These are phyloP conservation scores for Mycena olivaceomarginata DNA, from an alignment of 768 basidiomycete genomes.

Conservation along the genomic window DNA sequence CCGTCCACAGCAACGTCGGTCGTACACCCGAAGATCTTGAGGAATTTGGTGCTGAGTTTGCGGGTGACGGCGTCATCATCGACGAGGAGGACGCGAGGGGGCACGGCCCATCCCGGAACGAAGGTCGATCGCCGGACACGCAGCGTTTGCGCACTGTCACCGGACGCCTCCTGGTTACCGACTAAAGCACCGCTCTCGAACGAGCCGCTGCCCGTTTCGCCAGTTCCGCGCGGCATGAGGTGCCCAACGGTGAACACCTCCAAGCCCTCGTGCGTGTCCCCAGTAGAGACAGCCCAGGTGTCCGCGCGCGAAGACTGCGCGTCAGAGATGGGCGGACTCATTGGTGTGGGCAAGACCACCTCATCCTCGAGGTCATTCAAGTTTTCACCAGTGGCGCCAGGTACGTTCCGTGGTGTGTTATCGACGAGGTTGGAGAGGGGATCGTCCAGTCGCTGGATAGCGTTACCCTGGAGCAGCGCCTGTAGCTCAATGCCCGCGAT, in stretches of 20 bases:
- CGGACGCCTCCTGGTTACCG: no score
- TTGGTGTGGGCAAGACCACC: background rate
- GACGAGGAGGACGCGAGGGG: constrained; percentile 93
- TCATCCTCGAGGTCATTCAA: background rate
- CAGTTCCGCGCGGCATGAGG: background rate
- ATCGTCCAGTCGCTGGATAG: background rate
- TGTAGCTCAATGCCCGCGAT: no score
- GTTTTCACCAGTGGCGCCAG: background rate
- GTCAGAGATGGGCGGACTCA: background rate
- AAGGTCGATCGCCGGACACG: constrained; percentile 85
- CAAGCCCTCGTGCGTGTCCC: background rate
- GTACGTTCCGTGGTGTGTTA: background rate
- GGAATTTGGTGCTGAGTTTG: constrained; percentile 91
- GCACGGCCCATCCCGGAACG: constrained; percentile 92
- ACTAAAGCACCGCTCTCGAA: no score
- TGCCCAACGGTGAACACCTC: background rate
- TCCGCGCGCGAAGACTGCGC: background rate
- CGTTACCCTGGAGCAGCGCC: no score
- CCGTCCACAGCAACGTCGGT: constrained; percentile 97
- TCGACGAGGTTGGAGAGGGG: background rate
- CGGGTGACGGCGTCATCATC: constrained; percentile 97
- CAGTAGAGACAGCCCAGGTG: background rate
- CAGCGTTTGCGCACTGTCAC: constrained; percentile 61
- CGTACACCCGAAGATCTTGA: constrained; percentile 95
- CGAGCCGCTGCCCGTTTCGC: no score